Evolutionary conservation across 768 basidiomycete species (phyloP).

Genomic region (Calocybe gangraenosa): DNA sequence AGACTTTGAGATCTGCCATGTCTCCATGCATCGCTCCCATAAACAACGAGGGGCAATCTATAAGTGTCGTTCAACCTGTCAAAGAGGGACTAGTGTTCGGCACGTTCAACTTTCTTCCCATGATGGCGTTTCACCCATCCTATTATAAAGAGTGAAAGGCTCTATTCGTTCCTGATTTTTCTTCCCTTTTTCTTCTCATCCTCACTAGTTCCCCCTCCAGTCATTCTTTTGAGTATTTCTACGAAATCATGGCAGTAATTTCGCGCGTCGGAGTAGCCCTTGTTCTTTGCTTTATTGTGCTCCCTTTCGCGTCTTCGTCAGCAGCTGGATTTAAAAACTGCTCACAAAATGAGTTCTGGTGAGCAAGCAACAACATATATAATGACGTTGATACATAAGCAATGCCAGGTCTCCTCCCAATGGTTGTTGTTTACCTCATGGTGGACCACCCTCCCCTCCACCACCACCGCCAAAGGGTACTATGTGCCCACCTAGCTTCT

Average conservation of each 20-base stretch:
- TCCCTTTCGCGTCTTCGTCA: conserved; percentile 29
- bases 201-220: neutral
- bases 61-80: neutral
- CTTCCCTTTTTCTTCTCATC: conserved; percentile 1
- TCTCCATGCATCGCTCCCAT: too few relatives aligned
- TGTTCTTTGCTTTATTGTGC: conserved; percentile 29
- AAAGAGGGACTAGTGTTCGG: conserved; percentile 1
- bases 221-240: conserved; percentile 13
- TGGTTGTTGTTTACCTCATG: conserved; percentile 41
- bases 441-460: conserved; percentile 29
- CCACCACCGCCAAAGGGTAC: conserved; percentile 45
- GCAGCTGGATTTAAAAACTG: conserved; percentile 21
- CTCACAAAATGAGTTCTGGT: conserved; percentile 29
- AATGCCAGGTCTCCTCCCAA: conserved; percentile 29
- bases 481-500: conserved; percentile 44
- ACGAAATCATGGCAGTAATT: conserved; percentile 12
- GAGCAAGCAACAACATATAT: conserved; percentile 8
- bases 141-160: conserved; percentile 6
- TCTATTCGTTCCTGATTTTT: neutral
- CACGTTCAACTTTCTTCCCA: too few relatives aligned
- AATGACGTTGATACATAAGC: neutral
- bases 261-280: conserved; percentile 16
- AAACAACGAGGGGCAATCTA: neutral
- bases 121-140: conserved; percentile 11
- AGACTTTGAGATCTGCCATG: too few relatives aligned